phyloP scores from a whole-genome alignment of 2,329 filamentous ascomycete genomes.

The Xylaria polymorpha region DNA sequence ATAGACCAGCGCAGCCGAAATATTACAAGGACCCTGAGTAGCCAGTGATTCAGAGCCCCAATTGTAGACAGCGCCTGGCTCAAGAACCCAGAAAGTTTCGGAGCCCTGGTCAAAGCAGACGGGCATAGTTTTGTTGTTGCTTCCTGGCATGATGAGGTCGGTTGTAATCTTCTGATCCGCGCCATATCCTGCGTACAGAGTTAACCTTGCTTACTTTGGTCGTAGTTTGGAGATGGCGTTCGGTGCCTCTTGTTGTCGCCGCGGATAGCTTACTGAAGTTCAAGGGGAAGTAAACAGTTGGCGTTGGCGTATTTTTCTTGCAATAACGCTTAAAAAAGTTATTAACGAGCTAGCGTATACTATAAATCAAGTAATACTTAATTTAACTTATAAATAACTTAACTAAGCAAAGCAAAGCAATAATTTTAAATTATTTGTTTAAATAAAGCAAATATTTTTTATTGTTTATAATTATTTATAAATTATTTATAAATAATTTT shows the following conservation, averaged over 20 bases:
- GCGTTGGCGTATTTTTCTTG: conserved; percentile 22
- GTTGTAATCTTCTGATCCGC: conserved; percentile 41
- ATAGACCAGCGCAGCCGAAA: conserved; percentile 23
- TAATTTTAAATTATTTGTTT: no score
- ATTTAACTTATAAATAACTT: no score
- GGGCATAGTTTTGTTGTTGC: conserved; percentile 40
- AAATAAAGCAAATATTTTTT: no score
- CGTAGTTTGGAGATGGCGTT: background rate
- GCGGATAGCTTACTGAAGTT: conserved; percentile 25
- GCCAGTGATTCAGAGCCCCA: conserved; percentile 26
- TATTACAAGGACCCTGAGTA: conserved; percentile 30
- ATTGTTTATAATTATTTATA: no score
- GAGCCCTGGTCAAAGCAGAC: conserved; percentile 44
- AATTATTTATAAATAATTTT: no score
- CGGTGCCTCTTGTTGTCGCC: background rate
- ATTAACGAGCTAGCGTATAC: background rate
- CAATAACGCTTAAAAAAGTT: conserved; percentile 14
- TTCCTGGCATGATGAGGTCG: conserved; percentile 39
- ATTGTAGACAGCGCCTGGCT: conserved; percentile 29
- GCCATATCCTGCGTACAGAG: conserved; percentile 21
- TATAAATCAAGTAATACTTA: no score
- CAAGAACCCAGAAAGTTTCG: conserved; percentile 44
- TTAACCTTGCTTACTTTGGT: background rate
- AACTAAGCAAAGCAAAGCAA: no score
- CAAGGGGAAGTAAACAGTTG: conserved; percentile 33